Evolutionary conservation across 768 basidiomycete species (phyloP).

Genomic region (Leccinum subgranulosum): DNA sequence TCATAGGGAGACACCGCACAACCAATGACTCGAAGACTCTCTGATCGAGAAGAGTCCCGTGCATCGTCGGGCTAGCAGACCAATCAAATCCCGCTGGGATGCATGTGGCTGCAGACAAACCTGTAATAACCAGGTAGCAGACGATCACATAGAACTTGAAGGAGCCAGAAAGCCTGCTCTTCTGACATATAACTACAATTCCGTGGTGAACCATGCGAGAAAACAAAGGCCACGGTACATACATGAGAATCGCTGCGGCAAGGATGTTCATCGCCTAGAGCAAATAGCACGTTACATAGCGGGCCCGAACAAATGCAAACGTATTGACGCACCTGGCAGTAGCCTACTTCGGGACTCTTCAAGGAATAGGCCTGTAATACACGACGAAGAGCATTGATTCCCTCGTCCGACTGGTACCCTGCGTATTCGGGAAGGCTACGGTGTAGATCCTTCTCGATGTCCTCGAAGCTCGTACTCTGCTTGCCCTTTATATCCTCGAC

Average conservation of each 20-base stretch:
- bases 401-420: slow-evolving; percentile 89
- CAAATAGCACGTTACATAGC: not conserved
- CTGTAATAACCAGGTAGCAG: slow-evolving; percentile 97
- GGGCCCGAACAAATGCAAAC: not conserved
- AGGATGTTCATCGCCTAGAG: slow-evolving; percentile 94
- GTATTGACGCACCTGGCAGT: slow-evolving; percentile 69
- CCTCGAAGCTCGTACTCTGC: slow-evolving; percentile 87
- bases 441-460: slow-evolving; percentile 98
- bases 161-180: slow-evolving; percentile 96
- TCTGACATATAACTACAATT: slow-evolving; percentile 90
- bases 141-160: slow-evolving; percentile 92
- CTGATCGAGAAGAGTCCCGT: slow-evolving; percentile 97
- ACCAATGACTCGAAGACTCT: slow-evolving; percentile 96
- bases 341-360: slow-evolving; percentile 91
- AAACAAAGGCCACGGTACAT: slow-evolving; percentile 20
- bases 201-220: slow-evolving; percentile 5
- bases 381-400: slow-evolving; percentile 78
- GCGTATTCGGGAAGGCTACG: slow-evolving; percentile 95
- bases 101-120: slow-evolving; percentile 39
- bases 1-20: slow-evolving; percentile 82
- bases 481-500: slow-evolving; percentile 75
- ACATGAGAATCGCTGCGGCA: slow-evolving; percentile 94
- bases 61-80: slow-evolving; percentile 83
- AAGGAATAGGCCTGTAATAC: slow-evolving; percentile 96
- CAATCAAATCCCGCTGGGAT: slow-evolving; percentile 3